Evolutionary conservation across 176 grass and related monocot genomes (phyloP).

Genomic region (Aegilops longissima): DNA sequence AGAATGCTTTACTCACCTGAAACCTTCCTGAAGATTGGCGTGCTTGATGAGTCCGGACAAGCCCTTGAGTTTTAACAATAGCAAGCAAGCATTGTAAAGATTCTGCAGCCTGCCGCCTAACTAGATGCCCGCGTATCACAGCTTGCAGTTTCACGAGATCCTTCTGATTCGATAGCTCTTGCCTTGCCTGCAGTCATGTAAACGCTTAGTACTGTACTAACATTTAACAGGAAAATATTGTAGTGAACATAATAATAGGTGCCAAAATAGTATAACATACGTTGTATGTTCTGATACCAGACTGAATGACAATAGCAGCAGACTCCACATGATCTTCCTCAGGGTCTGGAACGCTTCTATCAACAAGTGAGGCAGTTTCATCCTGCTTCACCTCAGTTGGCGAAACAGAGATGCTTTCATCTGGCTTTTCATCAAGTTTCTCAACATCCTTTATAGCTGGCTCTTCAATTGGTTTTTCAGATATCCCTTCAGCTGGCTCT

Average conservation of each 20-base stretch:
- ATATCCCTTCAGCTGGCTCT: constrained; percentile 33
- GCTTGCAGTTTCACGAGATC: constrained; percentile 89
- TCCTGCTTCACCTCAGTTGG: constrained; percentile 40
- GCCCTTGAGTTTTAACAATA: constrained; percentile 82
- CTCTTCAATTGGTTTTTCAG: constrained; percentile 39
- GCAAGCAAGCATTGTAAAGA: constrained; percentile 81
- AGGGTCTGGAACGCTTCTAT: constrained; percentile 15
- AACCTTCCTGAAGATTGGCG: constrained; percentile 26
- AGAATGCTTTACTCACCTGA: constrained; percentile 31
- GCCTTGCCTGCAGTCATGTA: constrained; percentile 55
- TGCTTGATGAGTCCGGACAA: constrained; percentile 58
- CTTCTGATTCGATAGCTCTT: constrained; percentile 53
- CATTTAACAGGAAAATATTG: constrained; percentile 15
- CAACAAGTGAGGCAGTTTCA: constrained; percentile 31
- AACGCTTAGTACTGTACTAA: constrained; percentile 15
- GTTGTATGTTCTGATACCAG: constrained; percentile 56
- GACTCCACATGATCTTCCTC: constrained; percentile 46
- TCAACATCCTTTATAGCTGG: constrained; percentile 31
- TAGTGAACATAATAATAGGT: constrained; percentile 24
- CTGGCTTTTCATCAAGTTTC: constrained; percentile 39
- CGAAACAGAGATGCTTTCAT: constrained; percentile 34
- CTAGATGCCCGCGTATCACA: constrained; percentile 69
- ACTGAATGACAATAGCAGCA: constrained; percentile 63
- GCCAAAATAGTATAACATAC: constrained; percentile 46
- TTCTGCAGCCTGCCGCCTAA: constrained; percentile 72